Percentiles rank a stretch among this genome's conserved stretches.
phyloP scores from a whole-genome alignment of 352 stramenopile species.

The Phytophthora podocarpi region DNA sequence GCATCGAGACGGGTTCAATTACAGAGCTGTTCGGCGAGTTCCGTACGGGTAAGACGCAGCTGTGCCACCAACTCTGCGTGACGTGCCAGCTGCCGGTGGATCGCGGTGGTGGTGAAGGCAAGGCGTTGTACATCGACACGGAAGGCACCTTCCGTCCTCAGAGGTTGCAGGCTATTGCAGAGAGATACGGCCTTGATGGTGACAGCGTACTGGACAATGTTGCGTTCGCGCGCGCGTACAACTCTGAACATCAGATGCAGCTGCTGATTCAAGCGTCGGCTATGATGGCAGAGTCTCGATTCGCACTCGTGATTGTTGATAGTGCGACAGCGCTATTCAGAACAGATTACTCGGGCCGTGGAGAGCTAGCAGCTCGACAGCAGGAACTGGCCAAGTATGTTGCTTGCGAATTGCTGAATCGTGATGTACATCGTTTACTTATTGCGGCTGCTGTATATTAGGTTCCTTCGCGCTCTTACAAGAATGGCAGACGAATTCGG shows the following conservation, averaged over 20 bases:
- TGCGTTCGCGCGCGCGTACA: conserved; percentile 98
- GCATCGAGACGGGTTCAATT: conserved; percentile 98
- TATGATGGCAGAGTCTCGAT: conserved; percentile 98
- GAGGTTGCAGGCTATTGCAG: conserved; percentile 96
- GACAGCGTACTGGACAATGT: conserved; percentile 99
- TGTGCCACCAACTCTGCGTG: conserved; percentile 99
- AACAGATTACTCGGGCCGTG: conserved; percentile 98
- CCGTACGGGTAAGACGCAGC: conserved; percentile 98
- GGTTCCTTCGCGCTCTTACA: conserved; percentile 97
- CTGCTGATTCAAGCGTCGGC: conserved; percentile 97
- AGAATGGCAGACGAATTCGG: conserved; percentile 99
- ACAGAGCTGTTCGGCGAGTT: conserved; percentile 99
- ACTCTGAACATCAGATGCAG: conserved; percentile 99
- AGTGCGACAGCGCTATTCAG: conserved; percentile 98
- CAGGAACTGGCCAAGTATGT: conserved; percentile 86
- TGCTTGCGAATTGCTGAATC: not conserved
- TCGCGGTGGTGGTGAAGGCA: conserved; percentile 97
- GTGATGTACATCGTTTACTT: not conserved
- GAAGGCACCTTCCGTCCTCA: conserved; percentile 99
- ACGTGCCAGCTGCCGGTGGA: conserved; percentile 98
- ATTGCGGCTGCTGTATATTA: too few relatives aligned
- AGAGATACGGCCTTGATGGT: conserved; percentile 97
- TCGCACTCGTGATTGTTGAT: conserved; percentile 97
- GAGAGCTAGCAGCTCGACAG: conserved; percentile 96
- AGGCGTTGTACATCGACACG: conserved; percentile 99